Evolutionary conservation across 495 filamentous ascomycete species (phyloP).

Genomic region (Trichocladium uniseriatum): DNA sequence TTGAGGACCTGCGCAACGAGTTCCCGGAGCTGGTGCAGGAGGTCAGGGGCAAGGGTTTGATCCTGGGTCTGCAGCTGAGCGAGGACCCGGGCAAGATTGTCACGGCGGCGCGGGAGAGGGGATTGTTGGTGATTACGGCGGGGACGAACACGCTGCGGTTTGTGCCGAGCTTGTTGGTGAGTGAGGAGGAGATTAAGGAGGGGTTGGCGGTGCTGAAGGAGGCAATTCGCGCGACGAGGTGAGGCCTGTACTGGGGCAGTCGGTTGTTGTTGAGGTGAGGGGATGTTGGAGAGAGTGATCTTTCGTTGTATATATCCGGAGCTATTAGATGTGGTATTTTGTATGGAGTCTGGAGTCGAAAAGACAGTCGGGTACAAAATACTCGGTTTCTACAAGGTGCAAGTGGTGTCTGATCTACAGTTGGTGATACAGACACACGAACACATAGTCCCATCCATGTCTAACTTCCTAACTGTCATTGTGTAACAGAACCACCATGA

Average conservation of each 20-base stretch:
- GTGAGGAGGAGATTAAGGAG: conserved; percentile 62
- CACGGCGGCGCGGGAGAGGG: conserved; percentile 77
- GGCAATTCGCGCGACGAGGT: conserved; percentile 47
- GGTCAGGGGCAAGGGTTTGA: conserved; percentile 72
- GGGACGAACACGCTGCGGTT: conserved; percentile 83
- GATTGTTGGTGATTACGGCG: conserved; percentile 82
- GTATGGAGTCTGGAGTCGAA: conserved; percentile 11
- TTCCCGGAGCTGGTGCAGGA: conserved; percentile 68
- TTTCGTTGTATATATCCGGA: background rate
- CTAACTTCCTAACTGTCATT: no score
- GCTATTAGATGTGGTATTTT: background rate
- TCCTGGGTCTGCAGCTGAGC: conserved; percentile 74
- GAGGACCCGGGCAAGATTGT: conserved; percentile 62
- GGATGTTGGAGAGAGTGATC: background rate
- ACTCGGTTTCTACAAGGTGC: no score
- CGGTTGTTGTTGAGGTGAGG: background rate
- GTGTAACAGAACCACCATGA: no score
- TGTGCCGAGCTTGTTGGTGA: conserved; percentile 72
- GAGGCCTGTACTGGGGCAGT: background rate
- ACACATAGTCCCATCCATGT: no score
- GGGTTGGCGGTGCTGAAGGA: conserved; percentile 69
- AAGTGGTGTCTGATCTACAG: no score
- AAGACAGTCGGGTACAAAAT: background rate
- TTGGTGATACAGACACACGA: no score
- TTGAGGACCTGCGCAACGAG: conserved; percentile 51